phyloP scores from a whole-genome alignment of 306 rosid species.

The Carpinus fangiana region DNA sequence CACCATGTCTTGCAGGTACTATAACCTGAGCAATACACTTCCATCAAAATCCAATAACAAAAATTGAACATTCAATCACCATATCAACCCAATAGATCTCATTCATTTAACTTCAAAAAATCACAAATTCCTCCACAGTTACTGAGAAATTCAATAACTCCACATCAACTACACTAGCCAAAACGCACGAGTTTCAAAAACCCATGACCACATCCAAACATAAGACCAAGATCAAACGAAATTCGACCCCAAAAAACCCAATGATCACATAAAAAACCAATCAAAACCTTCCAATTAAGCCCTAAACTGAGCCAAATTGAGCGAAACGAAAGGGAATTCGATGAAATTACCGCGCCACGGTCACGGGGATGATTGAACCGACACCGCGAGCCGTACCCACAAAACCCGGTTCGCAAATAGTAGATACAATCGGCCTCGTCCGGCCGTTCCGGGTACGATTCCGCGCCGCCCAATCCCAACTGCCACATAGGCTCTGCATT shows the following conservation, averaged over 20 bases:
- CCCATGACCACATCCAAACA: constrained; percentile 22
- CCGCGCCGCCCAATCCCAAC: constrained; percentile 60
- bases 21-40: constrained; percentile 48
- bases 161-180: constrained; percentile 20
- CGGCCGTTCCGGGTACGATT: constrained; percentile 87
- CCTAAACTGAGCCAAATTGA: constrained; percentile 12
- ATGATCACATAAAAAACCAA: constrained; percentile 28
- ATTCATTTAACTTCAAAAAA: background rate
- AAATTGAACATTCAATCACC: constrained; percentile 20
- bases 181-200: constrained; percentile 13
- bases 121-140: constrained; percentile 10
- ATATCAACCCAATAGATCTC: constrained; percentile 37
- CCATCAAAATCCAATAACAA: constrained; percentile 34
- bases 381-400: constrained; percentile 93
- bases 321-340: constrained; percentile 2
- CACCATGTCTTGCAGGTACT: constrained; percentile 75
- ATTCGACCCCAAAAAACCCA: constrained; percentile 19
- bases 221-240: constrained; percentile 40
- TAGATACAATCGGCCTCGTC: constrained; percentile 87
- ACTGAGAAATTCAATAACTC: constrained; percentile 20
- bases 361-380: constrained; percentile 98
- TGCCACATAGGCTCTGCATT: constrained; percentile 77
- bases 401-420: constrained; percentile 78
- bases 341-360: constrained; percentile 65
- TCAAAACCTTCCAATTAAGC: constrained; percentile 32